A percentile compares a stretch with the other conserved stretches of the same genome.
Evolutionary conservation across 371 early-diverging fungal genomes (phyloP).

Genomic region (Haplosporangium sp.): DNA sequence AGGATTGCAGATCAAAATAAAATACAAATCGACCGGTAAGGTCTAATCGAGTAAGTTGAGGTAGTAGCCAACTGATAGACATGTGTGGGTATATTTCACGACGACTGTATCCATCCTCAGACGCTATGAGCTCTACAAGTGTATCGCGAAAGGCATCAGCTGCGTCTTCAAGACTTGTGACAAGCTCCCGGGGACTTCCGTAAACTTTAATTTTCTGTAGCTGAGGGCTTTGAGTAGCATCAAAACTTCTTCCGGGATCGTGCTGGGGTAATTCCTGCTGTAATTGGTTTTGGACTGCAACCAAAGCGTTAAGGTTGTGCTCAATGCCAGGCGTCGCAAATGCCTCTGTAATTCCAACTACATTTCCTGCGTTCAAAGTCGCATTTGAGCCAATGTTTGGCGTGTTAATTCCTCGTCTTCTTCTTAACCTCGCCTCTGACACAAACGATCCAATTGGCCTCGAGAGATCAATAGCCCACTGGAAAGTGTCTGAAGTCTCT

Average conservation of each 20-base stretch:
- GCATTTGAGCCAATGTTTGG: neutral
- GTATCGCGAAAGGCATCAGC: slow-evolving; percentile 42
- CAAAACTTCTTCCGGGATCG: neutral
- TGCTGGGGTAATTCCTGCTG: neutral
- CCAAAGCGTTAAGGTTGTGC: neutral
- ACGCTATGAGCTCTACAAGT: slow-evolving; percentile 27
- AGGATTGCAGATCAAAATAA: slow-evolving; percentile 23
- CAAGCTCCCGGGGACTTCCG: slow-evolving; percentile 26
- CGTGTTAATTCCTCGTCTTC: neutral
- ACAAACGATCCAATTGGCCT: slow-evolving; percentile 17
- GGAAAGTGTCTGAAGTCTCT: slow-evolving; percentile 12
- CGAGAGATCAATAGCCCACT: slow-evolving; percentile 29
- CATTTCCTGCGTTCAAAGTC: neutral
- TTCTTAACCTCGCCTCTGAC: neutral
- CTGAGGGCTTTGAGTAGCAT: slow-evolving; percentile 2
- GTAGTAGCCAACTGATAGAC: slow-evolving; percentile 24
- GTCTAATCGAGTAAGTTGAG: slow-evolving; percentile 17
- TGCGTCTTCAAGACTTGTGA: slow-evolving; percentile 34
- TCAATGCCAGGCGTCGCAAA: neutral
- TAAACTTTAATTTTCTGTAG: slow-evolving; percentile 20
- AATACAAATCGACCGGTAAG: slow-evolving; percentile 34
- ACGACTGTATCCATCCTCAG: slow-evolving; percentile 24
- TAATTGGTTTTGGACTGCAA: neutral
- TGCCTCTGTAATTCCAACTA: neutral
- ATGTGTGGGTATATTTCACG: slow-evolving; percentile 20